Base-by-base conservation (phyloP, 129 eudicot species). In the Pittosporum tobira region DNA sequence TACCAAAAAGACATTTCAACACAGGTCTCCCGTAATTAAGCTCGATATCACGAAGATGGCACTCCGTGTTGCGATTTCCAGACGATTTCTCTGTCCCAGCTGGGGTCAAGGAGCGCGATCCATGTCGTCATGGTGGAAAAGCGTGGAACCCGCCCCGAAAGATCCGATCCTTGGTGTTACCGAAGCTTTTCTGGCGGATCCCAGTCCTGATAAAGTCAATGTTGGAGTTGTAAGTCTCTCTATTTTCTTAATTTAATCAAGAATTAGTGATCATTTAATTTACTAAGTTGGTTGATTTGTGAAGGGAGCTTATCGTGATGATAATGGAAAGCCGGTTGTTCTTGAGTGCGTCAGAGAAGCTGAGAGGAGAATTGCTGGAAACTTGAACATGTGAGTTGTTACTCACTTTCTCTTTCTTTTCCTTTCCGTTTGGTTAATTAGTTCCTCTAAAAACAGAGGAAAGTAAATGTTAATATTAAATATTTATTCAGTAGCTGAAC, bases 291-390 rank as follows among this genome's bases (percentile, higher is more conserved):
- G n/a, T 58, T 62, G 2, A 23, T 47, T 23, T 42, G 28, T 60
- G 29, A 72, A 90, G 98, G 98, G 98, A 42, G 98, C 98, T 18
- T 86, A 91, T 68, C 82, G 98, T 23, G 96, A 91, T 66, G 96
- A 91, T 74, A 77, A 91, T 21, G 96, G 96, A 60, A 83, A 86
- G 59, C 98, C 98, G 21, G 94, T 91, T n/a, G 98, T 91, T 11
- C 70, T 86, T 14, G 94, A 83, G 60, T 91, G 96, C 58, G 98
- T 91, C 42, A 65, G 98, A 51, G 83, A 91, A 83, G 98, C 98
- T 5, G 98, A 91, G 65, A 63, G 83, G 50, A 76, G 90, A 65
- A 64, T 91, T 63, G 96, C 96, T 13, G 96, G 98, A 44, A 83
- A 67, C 63, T 1, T 64, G 59, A 83, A 91, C 69, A 87, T 91